Evolutionary conservation across 192 early-diverging fungal species (phyloP).

Genomic region (Entomortierella parvispora): DNA sequence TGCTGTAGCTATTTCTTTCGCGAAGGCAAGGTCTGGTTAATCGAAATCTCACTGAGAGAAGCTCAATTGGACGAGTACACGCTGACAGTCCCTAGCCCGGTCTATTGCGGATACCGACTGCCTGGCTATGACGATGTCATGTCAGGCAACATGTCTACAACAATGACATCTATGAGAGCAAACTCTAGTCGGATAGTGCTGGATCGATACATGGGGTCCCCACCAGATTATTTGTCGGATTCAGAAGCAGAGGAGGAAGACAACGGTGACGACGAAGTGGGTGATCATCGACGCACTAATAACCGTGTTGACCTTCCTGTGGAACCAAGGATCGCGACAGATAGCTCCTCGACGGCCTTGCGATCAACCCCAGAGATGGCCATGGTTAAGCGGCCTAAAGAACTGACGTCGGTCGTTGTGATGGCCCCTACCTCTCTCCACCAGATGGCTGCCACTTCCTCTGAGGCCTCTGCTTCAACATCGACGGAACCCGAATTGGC

Average conservation of each 20-base stretch:
- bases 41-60: conserved; percentile 39
- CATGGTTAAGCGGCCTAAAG: no score
- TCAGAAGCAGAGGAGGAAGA: background rate
- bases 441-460: no score
- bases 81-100: conserved; percentile 35
- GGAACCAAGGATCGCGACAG: no score
- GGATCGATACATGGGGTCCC: background rate
- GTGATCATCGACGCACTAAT: no score
- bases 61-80: conserved; percentile 42
- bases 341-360: no score
- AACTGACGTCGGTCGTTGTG: no score
- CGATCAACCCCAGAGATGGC: no score
- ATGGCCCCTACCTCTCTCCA: no score
- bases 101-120: conserved; percentile 43
- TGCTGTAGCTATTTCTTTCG: conserved; percentile 6
- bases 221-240: background rate
- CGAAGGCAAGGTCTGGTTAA: conserved; percentile 34
- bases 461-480: no score
- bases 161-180: background rate
- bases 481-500: no score
- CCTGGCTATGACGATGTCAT: conserved; percentile 32
- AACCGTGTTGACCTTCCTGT: no score
- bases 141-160: background rate
- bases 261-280: no score
- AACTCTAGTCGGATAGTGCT: background rate